A percentile compares a stretch with the other conserved stretches of the same genome.
Evolutionary conservation across 345 rosid species (phyloP).

Genomic region (Populus tremula): DNA sequence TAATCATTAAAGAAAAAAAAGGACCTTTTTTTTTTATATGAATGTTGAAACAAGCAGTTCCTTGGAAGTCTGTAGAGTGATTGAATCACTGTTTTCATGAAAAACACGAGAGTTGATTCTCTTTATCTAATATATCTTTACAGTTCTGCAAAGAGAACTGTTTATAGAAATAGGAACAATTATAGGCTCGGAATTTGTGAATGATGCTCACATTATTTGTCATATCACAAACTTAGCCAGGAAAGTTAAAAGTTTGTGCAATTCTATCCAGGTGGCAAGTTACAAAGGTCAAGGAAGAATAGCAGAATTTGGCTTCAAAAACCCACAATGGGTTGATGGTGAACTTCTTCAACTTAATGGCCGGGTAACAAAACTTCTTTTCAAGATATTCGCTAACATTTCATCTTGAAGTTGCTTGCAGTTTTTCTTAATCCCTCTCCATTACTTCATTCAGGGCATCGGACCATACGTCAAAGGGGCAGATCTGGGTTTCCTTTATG

Average conservation of each 20-base stretch:
- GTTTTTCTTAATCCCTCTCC: neutral
- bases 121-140: neutral
- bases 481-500: conserved; percentile 84
- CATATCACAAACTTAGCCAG: neutral
- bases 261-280: conserved; percentile 58
- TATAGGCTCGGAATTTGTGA: neutral
- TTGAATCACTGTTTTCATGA: neutral
- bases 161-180: neutral
- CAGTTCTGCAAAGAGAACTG: neutral
- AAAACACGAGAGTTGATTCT: neutral
- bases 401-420: neutral
- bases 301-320: conserved; percentile 72
- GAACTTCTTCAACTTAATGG: conserved; percentile 85
- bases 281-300: conserved; percentile 90
- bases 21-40: no score
- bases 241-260: neutral
- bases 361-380: conserved; percentile 44
- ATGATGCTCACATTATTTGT: neutral
- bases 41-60: conserved; percentile 10
- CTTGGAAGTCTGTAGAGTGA: neutral
- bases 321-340: conserved; percentile 90
- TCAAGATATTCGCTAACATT: neutral
- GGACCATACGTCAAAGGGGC: conserved; percentile 79
- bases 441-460: conserved; percentile 50
- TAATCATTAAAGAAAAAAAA: neutral